These are phyloP conservation scores for Cladosporium sp. DNA, from an alignment of 2,329 filamentous ascomycete genomes.

Conservation along the genomic window DNA sequence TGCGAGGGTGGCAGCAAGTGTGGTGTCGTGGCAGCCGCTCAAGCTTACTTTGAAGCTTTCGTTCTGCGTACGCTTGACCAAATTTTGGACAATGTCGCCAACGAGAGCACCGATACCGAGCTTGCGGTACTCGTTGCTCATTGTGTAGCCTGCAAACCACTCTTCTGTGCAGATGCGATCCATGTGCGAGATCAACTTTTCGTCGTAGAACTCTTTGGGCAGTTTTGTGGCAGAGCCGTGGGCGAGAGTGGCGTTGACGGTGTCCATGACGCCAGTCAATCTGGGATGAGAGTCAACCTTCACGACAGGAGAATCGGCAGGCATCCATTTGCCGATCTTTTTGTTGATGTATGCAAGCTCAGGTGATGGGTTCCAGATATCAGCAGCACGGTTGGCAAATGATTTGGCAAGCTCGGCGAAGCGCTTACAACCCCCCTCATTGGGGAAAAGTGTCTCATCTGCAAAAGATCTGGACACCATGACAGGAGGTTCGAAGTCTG, in stretches of 20 bases:
- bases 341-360: slow-evolving; percentile 84
- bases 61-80: slow-evolving; percentile 47
- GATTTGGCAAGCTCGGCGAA: slow-evolving; percentile 50
- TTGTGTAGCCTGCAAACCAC: slow-evolving; percentile 86
- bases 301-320: slow-evolving; percentile 62
- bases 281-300: slow-evolving; percentile 83
- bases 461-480: slow-evolving; percentile 47
- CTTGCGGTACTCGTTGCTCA: slow-evolving; percentile 82
- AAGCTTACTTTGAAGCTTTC: slow-evolving; percentile 70
- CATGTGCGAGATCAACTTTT: slow-evolving; percentile 66
- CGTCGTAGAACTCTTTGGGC: slow-evolving; percentile 84
- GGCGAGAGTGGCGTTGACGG: slow-evolving; percentile 82
- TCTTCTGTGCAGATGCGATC: slow-evolving; percentile 79
- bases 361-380: slow-evolving; percentile 57
- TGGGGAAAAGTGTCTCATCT: slow-evolving; percentile 54
- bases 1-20: slow-evolving; percentile 74
- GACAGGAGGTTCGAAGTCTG: slow-evolving; percentile 45
- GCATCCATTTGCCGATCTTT: slow-evolving; percentile 83
- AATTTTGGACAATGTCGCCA: slow-evolving; percentile 70
- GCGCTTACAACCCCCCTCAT: slow-evolving; percentile 50
- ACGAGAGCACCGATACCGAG: slow-evolving; percentile 83
- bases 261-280: slow-evolving; percentile 90
- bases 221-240: slow-evolving; percentile 78
- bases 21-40: slow-evolving; percentile 91
- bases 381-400: slow-evolving; percentile 50